Conservation (phyloP, 2,329 filamentous ascomycete genomes). For the Penicillium digitatum region DNA sequence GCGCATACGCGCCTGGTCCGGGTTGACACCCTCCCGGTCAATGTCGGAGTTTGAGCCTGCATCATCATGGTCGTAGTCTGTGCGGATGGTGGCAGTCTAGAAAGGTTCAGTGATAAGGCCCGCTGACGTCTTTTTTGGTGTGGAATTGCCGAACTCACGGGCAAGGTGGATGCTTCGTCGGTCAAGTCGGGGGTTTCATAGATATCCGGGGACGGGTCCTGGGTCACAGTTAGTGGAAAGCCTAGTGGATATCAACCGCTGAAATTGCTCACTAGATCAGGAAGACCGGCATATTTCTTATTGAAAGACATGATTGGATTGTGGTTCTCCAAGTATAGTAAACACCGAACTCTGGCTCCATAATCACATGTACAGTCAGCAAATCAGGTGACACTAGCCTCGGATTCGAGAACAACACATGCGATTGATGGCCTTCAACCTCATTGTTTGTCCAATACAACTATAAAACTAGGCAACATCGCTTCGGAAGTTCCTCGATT, state of each 20-base stretch:
- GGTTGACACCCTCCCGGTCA: slow-evolving; percentile 69
- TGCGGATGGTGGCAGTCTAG: slow-evolving; percentile 54
- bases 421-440: slow-evolving; percentile 11
- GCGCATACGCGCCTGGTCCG: slow-evolving; percentile 71
- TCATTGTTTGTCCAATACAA: neutral
- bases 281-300: slow-evolving; percentile 76
- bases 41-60: slow-evolving; percentile 55
- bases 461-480: slow-evolving; percentile 13
- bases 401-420: slow-evolving; percentile 23
- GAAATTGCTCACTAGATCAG: slow-evolving; percentile 62
- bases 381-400: slow-evolving; percentile 14
- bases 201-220: slow-evolving; percentile 91
- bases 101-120: slow-evolving; percentile 43
- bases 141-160: slow-evolving; percentile 51
- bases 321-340: slow-evolving; percentile 5
- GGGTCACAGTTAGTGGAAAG: neutral
- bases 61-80: slow-evolving; percentile 59
- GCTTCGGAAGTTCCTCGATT: neutral
- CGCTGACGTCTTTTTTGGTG: neutral
- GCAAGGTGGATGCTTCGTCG: slow-evolving; percentile 81
- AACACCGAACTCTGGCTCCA: slow-evolving; percentile 8
- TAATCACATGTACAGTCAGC: slow-evolving; percentile 14
- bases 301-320: slow-evolving; percentile 61
- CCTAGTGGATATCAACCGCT: neutral
- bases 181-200: slow-evolving; percentile 94